Evolutionary conservation across 148 eudicot genomes (phyloP).

Genomic region (Polygonum maritimum): DNA sequence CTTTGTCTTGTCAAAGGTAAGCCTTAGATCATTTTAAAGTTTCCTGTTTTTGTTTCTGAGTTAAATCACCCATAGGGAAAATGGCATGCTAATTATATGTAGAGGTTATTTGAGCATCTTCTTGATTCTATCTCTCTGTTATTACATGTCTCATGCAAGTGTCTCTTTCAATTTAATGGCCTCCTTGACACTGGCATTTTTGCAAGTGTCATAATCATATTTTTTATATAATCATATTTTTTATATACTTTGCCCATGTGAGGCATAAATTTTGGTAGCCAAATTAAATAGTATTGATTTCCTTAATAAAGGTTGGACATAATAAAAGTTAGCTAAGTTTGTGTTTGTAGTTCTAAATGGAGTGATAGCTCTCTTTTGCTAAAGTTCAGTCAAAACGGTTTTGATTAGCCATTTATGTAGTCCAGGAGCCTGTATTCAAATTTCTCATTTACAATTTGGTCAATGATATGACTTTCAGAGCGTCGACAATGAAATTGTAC

Average conservation of each 20-base stretch:
- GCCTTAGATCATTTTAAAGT: background rate
- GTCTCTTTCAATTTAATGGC: background rate
- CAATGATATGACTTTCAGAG: conserved; percentile 40
- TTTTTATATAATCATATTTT: background rate
- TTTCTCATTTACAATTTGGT: conserved; percentile 12
- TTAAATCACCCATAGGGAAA: background rate
- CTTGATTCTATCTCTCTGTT: background rate
- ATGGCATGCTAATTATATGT: background rate
- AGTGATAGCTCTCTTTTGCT: background rate
- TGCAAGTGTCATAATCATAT: background rate
- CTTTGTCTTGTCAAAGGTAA: conserved; percentile 91
- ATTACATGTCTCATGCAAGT: background rate
- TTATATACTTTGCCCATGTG: background rate
- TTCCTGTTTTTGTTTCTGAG: background rate
- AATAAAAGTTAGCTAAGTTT: too few species aligned
- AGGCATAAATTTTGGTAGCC: background rate
- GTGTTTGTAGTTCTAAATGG: background rate
- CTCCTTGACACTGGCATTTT: background rate
- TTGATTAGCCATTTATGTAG: background rate
- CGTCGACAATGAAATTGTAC: conserved; percentile 89
- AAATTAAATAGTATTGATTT: background rate
- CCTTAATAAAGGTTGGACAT: background rate
- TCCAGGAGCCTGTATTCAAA: background rate
- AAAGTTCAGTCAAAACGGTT: background rate
- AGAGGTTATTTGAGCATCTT: background rate